Conservation (phyloP, 2,329 filamentous ascomycete genomes). For the Paecilomyces sp. region DNA sequence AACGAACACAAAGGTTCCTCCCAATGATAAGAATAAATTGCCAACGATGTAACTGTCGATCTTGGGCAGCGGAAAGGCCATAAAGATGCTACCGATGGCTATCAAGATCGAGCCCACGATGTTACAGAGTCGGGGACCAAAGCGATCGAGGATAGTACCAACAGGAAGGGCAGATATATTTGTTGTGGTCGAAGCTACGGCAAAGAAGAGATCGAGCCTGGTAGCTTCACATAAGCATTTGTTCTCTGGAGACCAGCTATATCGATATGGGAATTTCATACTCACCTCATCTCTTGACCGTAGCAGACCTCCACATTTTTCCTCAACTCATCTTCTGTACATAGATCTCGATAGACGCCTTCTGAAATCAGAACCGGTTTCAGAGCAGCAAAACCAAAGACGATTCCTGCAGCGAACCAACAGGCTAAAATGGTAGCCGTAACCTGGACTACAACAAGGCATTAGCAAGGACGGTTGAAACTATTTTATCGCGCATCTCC, state of each 20-base stretch:
- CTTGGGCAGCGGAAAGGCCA: slow-evolving; percentile 53
- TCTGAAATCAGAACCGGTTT: slow-evolving; percentile 74
- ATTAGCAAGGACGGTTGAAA: neutral
- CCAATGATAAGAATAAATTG: slow-evolving; percentile 68
- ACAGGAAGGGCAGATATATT: slow-evolving; percentile 81
- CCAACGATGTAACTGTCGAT: slow-evolving; percentile 70
- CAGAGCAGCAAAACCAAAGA: slow-evolving; percentile 78
- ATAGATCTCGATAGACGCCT: slow-evolving; percentile 62
- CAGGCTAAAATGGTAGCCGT: slow-evolving; percentile 62
- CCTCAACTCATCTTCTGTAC: slow-evolving; percentile 45
- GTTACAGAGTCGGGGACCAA: slow-evolving; percentile 71
- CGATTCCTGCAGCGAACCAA: slow-evolving; percentile 67
- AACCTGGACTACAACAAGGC: slow-evolving; percentile 50
- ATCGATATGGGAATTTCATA: neutral
- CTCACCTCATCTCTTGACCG: slow-evolving; percentile 47
- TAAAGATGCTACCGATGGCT: slow-evolving; percentile 58
- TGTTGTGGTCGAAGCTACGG: slow-evolving; percentile 76
- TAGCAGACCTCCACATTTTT: slow-evolving; percentile 46
- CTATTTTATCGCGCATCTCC: neutral
- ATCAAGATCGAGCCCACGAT: slow-evolving; percentile 62
- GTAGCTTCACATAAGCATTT: slow-evolving; percentile 3
- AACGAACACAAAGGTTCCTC: slow-evolving; percentile 74
- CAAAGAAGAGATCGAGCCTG: slow-evolving; percentile 82
- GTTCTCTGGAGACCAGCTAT: neutral
- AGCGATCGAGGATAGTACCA: slow-evolving; percentile 75